Evolutionary conservation across 1,139 yeast species (phyloP), one percentile per base, ranked within the genome.

Genomic region (Geotrichum restrictum): DNA sequence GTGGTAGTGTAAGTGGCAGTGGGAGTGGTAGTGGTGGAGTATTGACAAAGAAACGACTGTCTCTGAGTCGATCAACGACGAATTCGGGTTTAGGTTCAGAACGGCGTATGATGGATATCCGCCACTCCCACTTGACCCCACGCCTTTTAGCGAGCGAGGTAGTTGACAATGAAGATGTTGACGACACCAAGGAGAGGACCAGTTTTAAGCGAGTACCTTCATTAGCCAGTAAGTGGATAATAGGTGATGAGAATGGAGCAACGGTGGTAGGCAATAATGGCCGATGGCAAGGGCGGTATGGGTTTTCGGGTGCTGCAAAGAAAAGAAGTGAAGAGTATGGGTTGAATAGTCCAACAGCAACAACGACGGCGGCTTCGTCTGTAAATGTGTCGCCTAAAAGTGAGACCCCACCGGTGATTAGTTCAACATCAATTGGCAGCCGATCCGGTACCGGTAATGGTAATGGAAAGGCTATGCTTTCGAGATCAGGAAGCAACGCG

Each of bases 101-200:
- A 57, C 31, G 51, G 39, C 18, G 56, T 53, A 36, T 70, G 31
- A 66, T 82, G 56, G 89, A 83, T 57, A 76, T 85, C 62, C 81
- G 84, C 58, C 93, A 85, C 64, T 87, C 91, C 3, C 88, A 81
- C 63, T 74, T 85, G 59, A 79, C 81, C 51, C 88, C 87, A n/a
- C 76, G 89, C 53, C 74, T 85, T 65, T 72, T 86, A 56, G 93
- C 93, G 1, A 81, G 85, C 13, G 95, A 86, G 66, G 83, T 85
- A 31, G 93, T 83, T 57, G 89, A 85, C 55, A 80, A 54, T 18
- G 53, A 36, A 16, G 44, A 22, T 11, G 14, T 3, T 2, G 39
- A 40, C 19, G 24, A 8, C 22, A 33, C 27, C 48, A 13, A 40
- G 14, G 34, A n/a, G 21, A n/a, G n/a, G n/a, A n/a, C n/a, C n/a